phyloP scores from a whole-genome alignment of 257 asterid species.

The Mitragyna speciosa region DNA sequence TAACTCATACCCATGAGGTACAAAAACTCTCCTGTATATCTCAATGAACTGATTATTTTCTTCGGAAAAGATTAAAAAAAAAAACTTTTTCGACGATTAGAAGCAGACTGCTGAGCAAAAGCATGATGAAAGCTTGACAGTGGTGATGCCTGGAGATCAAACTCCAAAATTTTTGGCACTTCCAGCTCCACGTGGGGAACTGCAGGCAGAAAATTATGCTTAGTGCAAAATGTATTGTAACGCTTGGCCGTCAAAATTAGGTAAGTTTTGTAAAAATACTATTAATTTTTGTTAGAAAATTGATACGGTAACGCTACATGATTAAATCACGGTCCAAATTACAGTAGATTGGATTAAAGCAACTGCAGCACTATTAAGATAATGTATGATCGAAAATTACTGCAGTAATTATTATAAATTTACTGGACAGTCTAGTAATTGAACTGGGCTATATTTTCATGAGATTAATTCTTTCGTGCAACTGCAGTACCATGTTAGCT shows the following conservation, averaged over 20 bases:
- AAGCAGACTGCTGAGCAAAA: constrained; percentile 8
- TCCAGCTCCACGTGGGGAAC: constrained; percentile 14
- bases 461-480: background rate
- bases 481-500: background rate
- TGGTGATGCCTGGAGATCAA: constrained; percentile 32
- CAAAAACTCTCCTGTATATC: too few species aligned
- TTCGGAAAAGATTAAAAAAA: background rate
- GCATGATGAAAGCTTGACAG: constrained; percentile 14
- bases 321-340: too few species aligned
- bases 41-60: background rate
- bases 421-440: background rate
- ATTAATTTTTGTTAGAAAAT: too few species aligned
- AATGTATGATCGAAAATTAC: background rate
- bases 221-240: too few species aligned
- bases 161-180: constrained; percentile 24
- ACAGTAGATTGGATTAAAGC: background rate
- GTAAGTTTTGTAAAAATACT: too few species aligned
- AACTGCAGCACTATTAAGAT: background rate
- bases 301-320: too few species aligned
- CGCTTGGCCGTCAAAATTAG: too few species aligned
- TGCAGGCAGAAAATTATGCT: background rate
- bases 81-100: background rate
- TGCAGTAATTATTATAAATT: background rate
- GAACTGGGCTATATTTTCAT: background rate
- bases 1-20: constrained; percentile 4